Base-by-base conservation (phyloP, 352 stramenopile species). In the Pythium catenulatum region DNA sequence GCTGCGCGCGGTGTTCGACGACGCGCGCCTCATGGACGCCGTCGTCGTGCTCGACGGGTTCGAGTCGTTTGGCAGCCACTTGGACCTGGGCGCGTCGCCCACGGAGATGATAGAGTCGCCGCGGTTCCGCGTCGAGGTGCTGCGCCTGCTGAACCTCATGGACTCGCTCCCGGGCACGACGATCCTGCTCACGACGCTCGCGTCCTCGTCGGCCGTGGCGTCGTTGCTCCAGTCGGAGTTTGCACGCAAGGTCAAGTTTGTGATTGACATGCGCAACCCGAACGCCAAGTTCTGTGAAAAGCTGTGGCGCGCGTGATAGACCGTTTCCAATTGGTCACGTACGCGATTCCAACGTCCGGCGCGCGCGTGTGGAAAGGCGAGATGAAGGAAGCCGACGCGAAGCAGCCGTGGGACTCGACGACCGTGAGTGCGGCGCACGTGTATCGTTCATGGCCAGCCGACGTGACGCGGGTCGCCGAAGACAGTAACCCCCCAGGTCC, bases 331-430 rank as follows among this genome's bases (percentile, higher is more conserved):
- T 92, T 97, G 39, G 94, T 98, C n/a, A 94, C 96, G 27, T 97
- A 98, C 72, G 93, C 95, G 25, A 98, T 98, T 72, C 94, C 95
- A 58, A 93, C 94, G 23, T 98, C 95, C 19, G 94, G 94, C 43
- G 96, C 95, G 4, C 93, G 94, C 17, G 93, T 98, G n/a, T n/a
- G n/a, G 45, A 98, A 98, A 85, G 94, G 97, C 77, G 94, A 97
- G 84, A 97, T 98, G 94, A 98, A 98, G 83, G 95, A 98, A 72
- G 94, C 95, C 30, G 94, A 93, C 27, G 97, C 94, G 8, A 97
- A 97, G 59, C 94, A 97, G 81, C 94, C 93, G 11, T 97, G 93
- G 95, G 94, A 96, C 61, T 92, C 90, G 43, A 97, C 92, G 7
- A 85, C 94, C 7, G 93, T 94, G 17, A 93, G n/a, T n/a, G n/a